These are phyloP conservation scores for Metarhizium guizhouense DNA, from an alignment of 2,329 filamentous ascomycete species.

Conservation along the genomic window DNA sequence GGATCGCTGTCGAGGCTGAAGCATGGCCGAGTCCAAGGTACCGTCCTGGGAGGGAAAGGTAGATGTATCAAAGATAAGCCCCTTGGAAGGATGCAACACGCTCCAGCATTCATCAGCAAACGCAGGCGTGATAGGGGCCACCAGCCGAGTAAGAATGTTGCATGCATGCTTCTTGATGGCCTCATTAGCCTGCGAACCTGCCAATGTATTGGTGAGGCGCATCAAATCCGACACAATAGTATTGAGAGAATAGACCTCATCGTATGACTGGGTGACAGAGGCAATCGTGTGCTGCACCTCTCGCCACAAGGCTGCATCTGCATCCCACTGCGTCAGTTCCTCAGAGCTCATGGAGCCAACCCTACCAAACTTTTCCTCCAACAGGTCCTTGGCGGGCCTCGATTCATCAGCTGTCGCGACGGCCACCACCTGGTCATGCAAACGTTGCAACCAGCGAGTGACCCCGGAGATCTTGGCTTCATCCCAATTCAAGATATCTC, in stretches of 20 bases:
- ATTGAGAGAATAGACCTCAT: constrained; percentile 68
- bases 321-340: constrained; percentile 32
- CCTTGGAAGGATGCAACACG: constrained; percentile 33
- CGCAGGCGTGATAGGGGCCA: constrained; percentile 72
- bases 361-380: constrained; percentile 24
- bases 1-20: constrained; percentile 39
- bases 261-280: constrained; percentile 59
- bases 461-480: constrained; percentile 73
- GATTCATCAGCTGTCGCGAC: constrained; percentile 11
- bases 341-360: constrained; percentile 20
- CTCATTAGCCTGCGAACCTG: constrained; percentile 32
- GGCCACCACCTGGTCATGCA: constrained; percentile 47
- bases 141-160: constrained; percentile 55
- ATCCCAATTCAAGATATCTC: constrained; percentile 81
- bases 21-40: constrained; percentile 35
- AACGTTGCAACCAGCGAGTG: constrained; percentile 66
- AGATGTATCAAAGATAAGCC: constrained; percentile 35
- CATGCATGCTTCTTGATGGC: constrained; percentile 40
- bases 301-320: constrained; percentile 49
- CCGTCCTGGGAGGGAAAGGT: constrained; percentile 52
- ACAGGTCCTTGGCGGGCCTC: constrained; percentile 22
- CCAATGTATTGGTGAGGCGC: constrained; percentile 63
- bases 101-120: constrained; percentile 77
- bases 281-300: constrained; percentile 58
- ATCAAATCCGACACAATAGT: constrained; percentile 78